A percentile compares a stretch with the other conserved stretches of the same genome.
phyloP scores from a whole-genome alignment of 1,284 basidiomycete species.

The Leccinum fallax region DNA sequence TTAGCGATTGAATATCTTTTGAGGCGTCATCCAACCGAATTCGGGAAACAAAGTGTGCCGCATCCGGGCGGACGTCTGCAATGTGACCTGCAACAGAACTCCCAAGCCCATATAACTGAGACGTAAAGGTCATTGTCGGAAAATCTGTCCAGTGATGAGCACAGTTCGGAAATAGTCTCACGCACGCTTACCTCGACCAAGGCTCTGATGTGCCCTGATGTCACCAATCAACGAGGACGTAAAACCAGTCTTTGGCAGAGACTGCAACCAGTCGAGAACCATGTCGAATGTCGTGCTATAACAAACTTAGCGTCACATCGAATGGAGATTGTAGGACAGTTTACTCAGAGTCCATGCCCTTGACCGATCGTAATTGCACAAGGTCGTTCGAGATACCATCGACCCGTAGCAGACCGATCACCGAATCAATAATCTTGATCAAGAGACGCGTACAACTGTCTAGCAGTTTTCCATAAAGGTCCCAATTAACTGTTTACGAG shows the following conservation, averaged over 20 bases:
- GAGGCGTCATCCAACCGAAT: constrained; percentile 21
- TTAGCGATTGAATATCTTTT: constrained; percentile 24
- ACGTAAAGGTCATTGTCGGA: constrained; percentile 52
- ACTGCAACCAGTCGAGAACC: constrained; percentile 45
- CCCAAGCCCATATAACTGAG: constrained; percentile 48
- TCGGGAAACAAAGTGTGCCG: constrained; percentile 28
- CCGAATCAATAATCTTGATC: constrained; percentile 39
- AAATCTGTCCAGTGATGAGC: constrained; percentile 46
- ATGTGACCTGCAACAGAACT: constrained; percentile 40
- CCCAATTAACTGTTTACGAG: constrained; percentile 57
- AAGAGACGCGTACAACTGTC: constrained; percentile 44
- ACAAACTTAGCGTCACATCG: constrained; percentile 12
- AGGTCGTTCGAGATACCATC: constrained; percentile 26
- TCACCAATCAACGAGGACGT: constrained; percentile 45
- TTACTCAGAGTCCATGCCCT: constrained; percentile 32
- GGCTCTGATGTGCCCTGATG: constrained; percentile 50
- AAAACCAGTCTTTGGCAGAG: constrained; percentile 25
- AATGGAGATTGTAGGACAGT: constrained; percentile 2
- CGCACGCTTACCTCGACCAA: constrained; percentile 49
- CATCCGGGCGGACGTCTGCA: constrained; percentile 25
- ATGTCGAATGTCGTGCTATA: constrained; percentile 47
- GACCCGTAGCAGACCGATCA: constrained; percentile 34
- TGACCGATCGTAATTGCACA: constrained; percentile 12
- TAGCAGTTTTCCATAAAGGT: constrained; percentile 51
- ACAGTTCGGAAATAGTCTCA: background rate